These are phyloP conservation scores for Cladosporium sp. DNA, from an alignment of 2,329 filamentous ascomycete species.

Conservation along the genomic window DNA sequence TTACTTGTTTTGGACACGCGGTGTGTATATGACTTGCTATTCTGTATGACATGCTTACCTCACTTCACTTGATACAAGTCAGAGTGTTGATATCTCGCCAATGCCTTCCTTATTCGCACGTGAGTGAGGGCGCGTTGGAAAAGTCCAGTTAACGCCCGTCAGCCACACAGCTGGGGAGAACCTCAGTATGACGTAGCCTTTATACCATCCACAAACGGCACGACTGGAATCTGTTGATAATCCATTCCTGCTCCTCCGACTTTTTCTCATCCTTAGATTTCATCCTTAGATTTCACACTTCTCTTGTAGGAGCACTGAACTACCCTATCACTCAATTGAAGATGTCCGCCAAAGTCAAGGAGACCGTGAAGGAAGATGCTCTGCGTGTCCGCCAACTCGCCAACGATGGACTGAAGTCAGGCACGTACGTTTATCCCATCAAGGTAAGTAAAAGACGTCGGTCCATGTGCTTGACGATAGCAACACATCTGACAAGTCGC, in stretches of 20 bases:
- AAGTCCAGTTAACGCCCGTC: neutral
- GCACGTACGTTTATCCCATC: conserved; percentile 81
- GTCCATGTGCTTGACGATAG: neutral
- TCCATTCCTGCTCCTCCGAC: neutral
- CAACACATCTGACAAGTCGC: conserved; percentile 3
- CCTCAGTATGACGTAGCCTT: conserved; percentile 4
- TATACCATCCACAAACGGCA: neutral
- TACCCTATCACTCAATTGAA: neutral
- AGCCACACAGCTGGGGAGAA: neutral
- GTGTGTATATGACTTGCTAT: too few species aligned
- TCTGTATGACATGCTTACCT: too few species aligned
- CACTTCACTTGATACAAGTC: too few species aligned
- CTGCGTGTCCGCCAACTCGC: conserved; percentile 60
- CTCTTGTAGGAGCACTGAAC: neutral
- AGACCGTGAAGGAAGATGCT: conserved; percentile 63
- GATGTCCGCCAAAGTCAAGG: conserved; percentile 45
- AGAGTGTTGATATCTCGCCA: neutral
- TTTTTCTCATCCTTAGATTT: neutral
- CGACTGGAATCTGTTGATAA: neutral
- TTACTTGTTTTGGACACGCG: too few species aligned
- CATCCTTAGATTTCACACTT: neutral
- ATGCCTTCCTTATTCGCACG: neutral
- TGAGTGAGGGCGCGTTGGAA: neutral
- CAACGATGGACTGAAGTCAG: conserved; percentile 65
- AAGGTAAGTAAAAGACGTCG: conserved; percentile 43